Evolutionary conservation across 73 alveolate genomes (phyloP).

Genomic region (Paramecium tetraurelia): DNA sequence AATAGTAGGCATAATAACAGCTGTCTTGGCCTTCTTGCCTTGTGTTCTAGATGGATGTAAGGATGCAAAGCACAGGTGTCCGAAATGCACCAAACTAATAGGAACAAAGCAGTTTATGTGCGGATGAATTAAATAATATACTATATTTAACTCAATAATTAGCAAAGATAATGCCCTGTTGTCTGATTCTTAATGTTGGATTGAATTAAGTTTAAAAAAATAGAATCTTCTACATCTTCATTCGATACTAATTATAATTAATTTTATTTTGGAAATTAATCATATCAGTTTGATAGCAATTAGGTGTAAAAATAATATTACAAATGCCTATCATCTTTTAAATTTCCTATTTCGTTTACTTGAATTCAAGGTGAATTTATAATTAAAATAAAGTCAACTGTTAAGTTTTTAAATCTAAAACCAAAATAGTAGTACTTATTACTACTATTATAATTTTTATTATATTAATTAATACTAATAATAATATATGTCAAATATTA

Average conservation of each 20-base stretch:
- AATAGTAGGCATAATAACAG: conserved; percentile 2
- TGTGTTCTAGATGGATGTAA: background rate
- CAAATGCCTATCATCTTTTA: background rate
- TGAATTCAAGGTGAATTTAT: background rate
- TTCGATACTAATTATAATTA: background rate
- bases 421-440: background rate
- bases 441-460: background rate
- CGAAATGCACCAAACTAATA: background rate
- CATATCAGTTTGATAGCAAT: background rate
- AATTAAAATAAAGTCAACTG: background rate
- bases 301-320: background rate
- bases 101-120: conserved; percentile 33
- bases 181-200: background rate
- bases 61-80: conserved; percentile 40
- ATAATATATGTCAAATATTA: background rate
- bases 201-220: background rate
- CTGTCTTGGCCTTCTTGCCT: background rate
- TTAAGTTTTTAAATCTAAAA: background rate
- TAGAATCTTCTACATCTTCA: background rate
- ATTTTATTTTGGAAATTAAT: background rate
- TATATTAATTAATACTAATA: background rate
- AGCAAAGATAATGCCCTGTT: background rate
- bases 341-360: background rate
- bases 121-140: background rate
- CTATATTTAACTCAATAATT: background rate